These are phyloP conservation scores for Musa balbisiana DNA, from an alignment of 202 grass and related monocot genomes.

Conservation along the genomic window DNA sequence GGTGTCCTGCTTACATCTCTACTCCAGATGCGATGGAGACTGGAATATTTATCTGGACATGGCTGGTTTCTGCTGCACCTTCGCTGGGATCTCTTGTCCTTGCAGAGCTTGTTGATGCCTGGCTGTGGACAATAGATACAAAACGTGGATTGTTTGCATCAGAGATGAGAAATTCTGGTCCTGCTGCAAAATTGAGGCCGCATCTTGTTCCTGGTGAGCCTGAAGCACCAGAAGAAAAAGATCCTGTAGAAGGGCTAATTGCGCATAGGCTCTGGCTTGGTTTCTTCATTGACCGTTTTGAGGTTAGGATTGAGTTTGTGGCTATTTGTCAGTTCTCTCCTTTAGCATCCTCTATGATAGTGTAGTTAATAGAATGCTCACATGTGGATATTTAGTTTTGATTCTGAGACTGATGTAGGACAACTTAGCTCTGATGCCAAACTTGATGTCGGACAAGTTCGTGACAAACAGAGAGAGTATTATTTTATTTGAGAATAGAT, in stretches of 20 bases:
- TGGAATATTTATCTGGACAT: conserved; percentile 98
- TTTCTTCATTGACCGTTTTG: conserved; percentile 96
- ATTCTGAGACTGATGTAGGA: neutral
- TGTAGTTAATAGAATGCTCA: neutral
- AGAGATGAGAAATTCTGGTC: conserved; percentile 90
- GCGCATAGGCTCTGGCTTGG: conserved; percentile 97
- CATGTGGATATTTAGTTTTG: neutral
- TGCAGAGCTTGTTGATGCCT: conserved; percentile 98
- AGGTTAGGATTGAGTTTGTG: conserved; percentile 44
- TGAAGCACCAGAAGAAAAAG: conserved; percentile 72
- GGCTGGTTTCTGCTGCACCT: conserved; percentile 94
- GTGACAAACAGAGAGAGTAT: too few relatives aligned
- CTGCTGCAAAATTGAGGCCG: conserved; percentile 92
- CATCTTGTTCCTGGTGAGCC: conserved; percentile 96
- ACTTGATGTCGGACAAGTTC: too few relatives aligned
- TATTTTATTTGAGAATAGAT: too few relatives aligned
- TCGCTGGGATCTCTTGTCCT: conserved; percentile 83
- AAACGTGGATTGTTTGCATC: conserved; percentile 92
- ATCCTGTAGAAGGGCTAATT: conserved; percentile 89
- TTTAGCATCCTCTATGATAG: neutral
- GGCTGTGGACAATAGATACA: conserved; percentile 98
- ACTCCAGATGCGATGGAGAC: conserved; percentile 97
- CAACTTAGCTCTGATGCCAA: too few relatives aligned
- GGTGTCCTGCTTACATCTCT: conserved; percentile 99
- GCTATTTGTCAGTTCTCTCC: neutral